phyloP scores from a whole-genome alignment of 2,329 filamentous ascomycete species.

The Aspergillus quadricinctus region DNA sequence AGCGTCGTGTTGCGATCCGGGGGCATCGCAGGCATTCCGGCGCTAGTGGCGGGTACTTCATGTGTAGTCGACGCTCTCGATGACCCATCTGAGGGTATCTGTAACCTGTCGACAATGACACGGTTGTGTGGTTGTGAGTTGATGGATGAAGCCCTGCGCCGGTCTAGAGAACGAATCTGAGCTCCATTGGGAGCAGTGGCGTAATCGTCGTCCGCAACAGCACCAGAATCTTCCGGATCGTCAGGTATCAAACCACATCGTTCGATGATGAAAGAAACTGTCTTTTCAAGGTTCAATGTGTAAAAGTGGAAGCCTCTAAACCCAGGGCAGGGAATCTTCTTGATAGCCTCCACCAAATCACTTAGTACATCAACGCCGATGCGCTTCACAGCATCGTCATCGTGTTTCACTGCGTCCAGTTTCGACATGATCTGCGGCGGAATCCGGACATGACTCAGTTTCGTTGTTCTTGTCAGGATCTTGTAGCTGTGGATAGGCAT shows the following conservation, averaged over 20 bases:
- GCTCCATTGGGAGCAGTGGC: conserved; percentile 17
- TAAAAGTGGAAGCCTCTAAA: conserved; percentile 93
- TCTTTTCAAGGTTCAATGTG: conserved; percentile 93
- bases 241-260: conserved; percentile 73
- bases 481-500: conserved; percentile 99
- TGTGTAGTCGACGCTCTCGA: conserved; percentile 37
- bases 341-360: conserved; percentile 77
- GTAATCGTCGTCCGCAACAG: conserved; percentile 38
- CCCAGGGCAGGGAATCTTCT: conserved; percentile 55
- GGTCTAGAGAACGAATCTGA: conserved; percentile 30
- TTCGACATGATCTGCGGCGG: conserved; percentile 66
- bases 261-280: conserved; percentile 89
- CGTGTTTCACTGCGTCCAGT: conserved; percentile 44
- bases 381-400: conserved; percentile 47
- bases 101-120: conserved; percentile 67
- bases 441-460: conserved; percentile 83
- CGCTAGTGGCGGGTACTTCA: conserved; percentile 72
- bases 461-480: conserved; percentile 89
- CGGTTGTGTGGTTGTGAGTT: conserved; percentile 84
- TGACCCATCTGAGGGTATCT: conserved; percentile 26
- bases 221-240: conserved; percentile 46
- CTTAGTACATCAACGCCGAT: conserved; percentile 61
- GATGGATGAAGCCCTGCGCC: conserved; percentile 68
- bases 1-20: conserved; percentile 80
- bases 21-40: conserved; percentile 64